Evolutionary conservation across 169 alveolate species (phyloP), one percentile per base, ranked within the genome.

Genomic region (Plasmodium falciparum): DNA sequence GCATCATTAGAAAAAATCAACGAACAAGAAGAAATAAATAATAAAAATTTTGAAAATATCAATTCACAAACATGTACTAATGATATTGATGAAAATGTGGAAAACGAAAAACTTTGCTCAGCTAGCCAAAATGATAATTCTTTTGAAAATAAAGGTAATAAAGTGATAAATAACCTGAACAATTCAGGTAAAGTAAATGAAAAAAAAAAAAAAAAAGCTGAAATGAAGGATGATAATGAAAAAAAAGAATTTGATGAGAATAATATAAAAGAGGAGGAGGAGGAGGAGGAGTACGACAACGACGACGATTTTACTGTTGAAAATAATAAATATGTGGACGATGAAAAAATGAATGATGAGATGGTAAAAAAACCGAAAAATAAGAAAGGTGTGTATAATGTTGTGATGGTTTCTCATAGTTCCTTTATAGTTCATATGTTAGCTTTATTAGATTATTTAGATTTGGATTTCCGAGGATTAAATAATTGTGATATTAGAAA

Each of bases 341-440:
- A 13, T 56, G 29, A 56, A 2, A 3, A 56, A n/a, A 26, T 26
- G 39, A 17, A 13, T 56, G 65, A 56, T 12, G 26, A n/a, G 11
- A 22, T 13, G 8, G 11, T 15, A 17, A 39, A 66, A n/a, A 13
- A 66, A 39, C 39, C 1, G 8, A 26, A 66, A 66, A n/a, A 26
- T 20, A 66, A 66, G 22, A 66, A 66, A 66, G 6, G 39, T 9
- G 88, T 74, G 0, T 83, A 24, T 17, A 83, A 83, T 39, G 59
- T 83, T 49, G 73, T 83, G 2, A 33, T 83, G 7, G 83, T 83
- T n/a, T 83, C 91, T 22, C 91, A 83, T 50, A 83, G 91, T 33
- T 83, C 91, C n/a, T 83, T 69, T 17, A 69, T 83, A 15, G 1
- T 69, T 26, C 83, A 83, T 54, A 43, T 83, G 8, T 67, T 83